Evolutionary conservation across 306 rosid genomes (phyloP), one percentile per base, ranked within the genome.

Genomic region (Trifolium dubium): DNA sequence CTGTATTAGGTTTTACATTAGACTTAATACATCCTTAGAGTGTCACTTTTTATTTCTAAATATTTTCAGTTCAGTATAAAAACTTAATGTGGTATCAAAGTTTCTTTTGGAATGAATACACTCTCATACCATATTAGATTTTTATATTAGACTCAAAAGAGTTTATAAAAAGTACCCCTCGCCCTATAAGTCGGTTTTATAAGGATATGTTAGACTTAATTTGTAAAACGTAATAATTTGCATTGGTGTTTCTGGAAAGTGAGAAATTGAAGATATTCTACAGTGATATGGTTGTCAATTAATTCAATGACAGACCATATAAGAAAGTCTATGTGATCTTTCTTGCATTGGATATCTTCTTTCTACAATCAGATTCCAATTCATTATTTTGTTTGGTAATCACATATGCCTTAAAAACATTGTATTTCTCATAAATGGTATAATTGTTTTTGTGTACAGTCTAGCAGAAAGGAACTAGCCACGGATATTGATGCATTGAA

Each of bases 401-500:
- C 31, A 8, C 13, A 13, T 31, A n/a, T 62, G 30, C 13, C 28
- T 35, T 61, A n/a, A 14, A n/a, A 14, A 63, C 46, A 35, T 8
- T 63, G 39, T 3, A 17, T 19, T 23, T 61, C 71, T 70, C 19
- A 44, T 71, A 6, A 77, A 40, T 72, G 54, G 63, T 44, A 5
- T 78, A 46, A 50, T 46, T 43, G 11, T 72, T 74, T 64, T 72
- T 44, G 6, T 47, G 5, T 50, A 43, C 96, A 92, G 98, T 90
- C 98, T 53, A 92, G 92, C 89, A 87, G 98, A 86, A 92, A 92
- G 84, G 98, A 92, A 84, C 86, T 92, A 67, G 92, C 91, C 53
- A 83, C 90, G 9, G 98, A 92, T 67, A 92, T 92, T 60, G 98
- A 92, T 3, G 28, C 75, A 37, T 74, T 95, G 85, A 95, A 95